Evolutionary conservation across 208 protist genomes (phyloP).

Genomic region (Trypanosoma scelopori): DNA sequence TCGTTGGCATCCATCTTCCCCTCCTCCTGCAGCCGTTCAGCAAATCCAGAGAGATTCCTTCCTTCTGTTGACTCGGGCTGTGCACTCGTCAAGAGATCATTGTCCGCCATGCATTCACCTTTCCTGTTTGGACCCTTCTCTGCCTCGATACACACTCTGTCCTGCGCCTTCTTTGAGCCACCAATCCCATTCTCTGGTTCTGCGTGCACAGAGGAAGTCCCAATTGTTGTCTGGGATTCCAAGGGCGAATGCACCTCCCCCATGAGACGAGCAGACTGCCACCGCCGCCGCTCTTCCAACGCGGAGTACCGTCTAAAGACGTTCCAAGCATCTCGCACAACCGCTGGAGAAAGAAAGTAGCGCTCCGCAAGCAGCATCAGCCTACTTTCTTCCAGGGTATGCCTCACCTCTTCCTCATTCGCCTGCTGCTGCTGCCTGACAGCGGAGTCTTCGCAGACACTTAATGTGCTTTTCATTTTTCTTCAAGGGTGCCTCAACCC

Average conservation of each 20-base stretch:
- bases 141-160: neutral
- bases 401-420: too few species aligned
- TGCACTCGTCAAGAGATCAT: neutral
- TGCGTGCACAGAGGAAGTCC: too few species aligned
- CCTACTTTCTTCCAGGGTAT: conserved; percentile 1
- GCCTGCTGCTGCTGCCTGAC: too few species aligned
- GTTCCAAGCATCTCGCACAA: conserved; percentile 35
- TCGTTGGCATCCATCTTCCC: too few species aligned
- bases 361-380: conserved; percentile 34
- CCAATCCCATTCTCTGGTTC: neutral
- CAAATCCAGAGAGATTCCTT: neutral
- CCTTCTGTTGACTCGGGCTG: neutral
- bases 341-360: conserved; percentile 35
- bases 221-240: too few species aligned
- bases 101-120: neutral
- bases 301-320: conserved; percentile 38
- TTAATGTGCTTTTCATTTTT: too few species aligned
- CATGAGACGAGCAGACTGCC: neutral
- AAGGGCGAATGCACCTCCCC: neutral
- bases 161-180: neutral
- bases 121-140: neutral
- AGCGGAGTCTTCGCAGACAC: too few species aligned
- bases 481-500: too few species aligned
- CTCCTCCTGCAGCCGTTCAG: neutral
- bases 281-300: conserved; percentile 17